These are phyloP conservation scores for Phytophthora quininea DNA, from an alignment of 352 stramenopile species.

Conservation along the genomic window DNA sequence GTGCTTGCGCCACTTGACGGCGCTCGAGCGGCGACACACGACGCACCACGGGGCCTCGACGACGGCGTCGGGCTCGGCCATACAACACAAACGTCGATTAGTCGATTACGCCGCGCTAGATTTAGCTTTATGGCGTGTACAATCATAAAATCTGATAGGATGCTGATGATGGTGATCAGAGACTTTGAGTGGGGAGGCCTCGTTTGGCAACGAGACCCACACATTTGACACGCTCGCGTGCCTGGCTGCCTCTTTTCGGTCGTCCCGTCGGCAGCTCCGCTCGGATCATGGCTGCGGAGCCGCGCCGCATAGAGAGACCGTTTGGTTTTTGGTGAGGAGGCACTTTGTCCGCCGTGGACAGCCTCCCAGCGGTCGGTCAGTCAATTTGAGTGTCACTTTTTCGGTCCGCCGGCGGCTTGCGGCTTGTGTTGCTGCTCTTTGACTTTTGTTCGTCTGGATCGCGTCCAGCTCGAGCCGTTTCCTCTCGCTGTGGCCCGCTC, in stretches of 20 bases:
- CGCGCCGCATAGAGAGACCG: too few relatives aligned
- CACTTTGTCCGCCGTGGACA: too few relatives aligned
- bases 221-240: conserved; percentile 1
- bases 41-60: conserved; percentile 53
- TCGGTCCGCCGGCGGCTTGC: too few relatives aligned
- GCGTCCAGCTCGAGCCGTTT: neutral
- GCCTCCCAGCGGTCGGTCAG: neutral
- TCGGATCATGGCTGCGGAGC: neutral
- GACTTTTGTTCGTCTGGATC: conserved; percentile 1
- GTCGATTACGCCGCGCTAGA: neutral
- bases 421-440: too few relatives aligned
- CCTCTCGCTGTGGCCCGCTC: neutral
- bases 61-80: conserved; percentile 29
- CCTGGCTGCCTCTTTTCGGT: conserved; percentile 4
- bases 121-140: too few relatives aligned
- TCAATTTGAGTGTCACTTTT: neutral
- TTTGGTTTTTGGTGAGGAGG: too few relatives aligned
- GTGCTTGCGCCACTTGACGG: conserved; percentile 72
- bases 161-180: too few relatives aligned
- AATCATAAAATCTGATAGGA: too few relatives aligned
- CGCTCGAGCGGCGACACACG: conserved; percentile 65
- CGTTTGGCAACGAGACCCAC: neutral
- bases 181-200: too few relatives aligned
- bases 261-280: neutral
- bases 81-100: neutral